Conservation (phyloP, 805 yeast species). For the Henningerozyma blattae region DNA sequence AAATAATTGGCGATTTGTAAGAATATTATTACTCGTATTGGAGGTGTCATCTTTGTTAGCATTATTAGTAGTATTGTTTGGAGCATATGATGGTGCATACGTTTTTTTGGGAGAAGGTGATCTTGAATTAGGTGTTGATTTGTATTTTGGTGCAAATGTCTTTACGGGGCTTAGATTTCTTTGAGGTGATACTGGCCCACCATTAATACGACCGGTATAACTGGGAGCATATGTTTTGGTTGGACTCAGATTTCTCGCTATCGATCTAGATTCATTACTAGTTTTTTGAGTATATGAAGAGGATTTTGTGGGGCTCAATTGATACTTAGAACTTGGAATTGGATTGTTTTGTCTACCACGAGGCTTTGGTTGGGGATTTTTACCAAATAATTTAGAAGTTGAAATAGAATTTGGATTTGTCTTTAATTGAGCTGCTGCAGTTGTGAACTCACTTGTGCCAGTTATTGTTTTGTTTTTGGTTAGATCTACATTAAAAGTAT, state of each 20-base stretch:
- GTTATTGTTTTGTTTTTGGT: constrained; percentile 6
- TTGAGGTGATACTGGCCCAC: constrained; percentile 1
- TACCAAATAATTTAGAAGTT: neutral
- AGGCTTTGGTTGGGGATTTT: too few relatives aligned
- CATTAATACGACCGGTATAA: neutral
- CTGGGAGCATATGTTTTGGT: neutral
- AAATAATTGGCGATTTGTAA: too few relatives aligned
- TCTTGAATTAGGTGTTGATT: neutral
- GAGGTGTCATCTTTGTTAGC: too few relatives aligned
- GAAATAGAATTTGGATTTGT: neutral
- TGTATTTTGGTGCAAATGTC: neutral
- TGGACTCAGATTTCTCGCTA: neutral
- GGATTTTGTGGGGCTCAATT: too few relatives aligned
- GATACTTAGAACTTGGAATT: too few relatives aligned
- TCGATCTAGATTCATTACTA: neutral
- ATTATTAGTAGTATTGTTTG: too few relatives aligned
- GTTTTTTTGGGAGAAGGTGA: neutral
- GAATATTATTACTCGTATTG: too few relatives aligned
- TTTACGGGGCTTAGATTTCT: neutral
- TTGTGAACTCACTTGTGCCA: constrained; percentile 13
- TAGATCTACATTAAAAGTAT: constrained; percentile 11
- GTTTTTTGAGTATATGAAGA: neutral
- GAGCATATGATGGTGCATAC: constrained; percentile 1
- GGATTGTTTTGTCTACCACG: too few relatives aligned
- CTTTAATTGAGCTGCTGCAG: constrained; percentile 20